phyloP scores from a whole-genome alignment of 2,329 filamentous ascomycete species.

The Aureobasidium sp. region DNA sequence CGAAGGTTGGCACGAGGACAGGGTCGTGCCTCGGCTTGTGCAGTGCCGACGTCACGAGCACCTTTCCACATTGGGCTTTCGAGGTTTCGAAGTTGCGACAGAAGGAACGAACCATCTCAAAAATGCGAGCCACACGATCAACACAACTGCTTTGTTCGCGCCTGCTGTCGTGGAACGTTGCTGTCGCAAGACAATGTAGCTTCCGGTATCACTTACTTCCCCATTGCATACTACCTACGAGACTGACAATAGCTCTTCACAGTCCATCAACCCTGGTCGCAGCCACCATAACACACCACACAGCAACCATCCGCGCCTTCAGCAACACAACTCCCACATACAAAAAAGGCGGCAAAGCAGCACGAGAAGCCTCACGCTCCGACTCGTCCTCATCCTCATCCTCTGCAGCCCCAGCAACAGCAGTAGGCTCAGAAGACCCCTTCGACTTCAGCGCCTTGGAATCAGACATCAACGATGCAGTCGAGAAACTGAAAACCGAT shows the following conservation, averaged over 20 bases:
- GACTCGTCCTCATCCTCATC: slow-evolving; percentile 23
- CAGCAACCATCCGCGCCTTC: slow-evolving; percentile 25
- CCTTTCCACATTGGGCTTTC: slow-evolving; percentile 3
- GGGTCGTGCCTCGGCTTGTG: neutral
- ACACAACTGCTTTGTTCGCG: neutral
- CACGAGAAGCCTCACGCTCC: slow-evolving; percentile 28
- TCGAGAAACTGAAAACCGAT: slow-evolving; percentile 51
- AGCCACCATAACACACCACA: neutral
- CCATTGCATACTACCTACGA: neutral
- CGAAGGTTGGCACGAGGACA: neutral
- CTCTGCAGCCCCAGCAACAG: slow-evolving; percentile 22
- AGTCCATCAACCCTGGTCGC: neutral
- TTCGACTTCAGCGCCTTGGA: slow-evolving; percentile 54
- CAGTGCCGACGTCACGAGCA: neutral
- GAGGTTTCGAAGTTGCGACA: neutral
- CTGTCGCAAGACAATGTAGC: neutral
- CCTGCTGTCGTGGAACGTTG: neutral
- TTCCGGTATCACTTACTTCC: neutral
- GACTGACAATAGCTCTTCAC: neutral
- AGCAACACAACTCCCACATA: slow-evolving; percentile 31
- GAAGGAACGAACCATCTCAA: neutral
- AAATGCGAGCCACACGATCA: slow-evolving; percentile 2
- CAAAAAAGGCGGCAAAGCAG: slow-evolving; percentile 49
- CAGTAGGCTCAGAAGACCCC: slow-evolving; percentile 43
- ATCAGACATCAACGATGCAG: slow-evolving; percentile 44